A percentile compares a stretch with the other conserved stretches of the same genome.
These are phyloP conservation scores for Phytophthora pinifolia DNA, from an alignment of 352 stramenopile species.

Conservation along the genomic window DNA sequence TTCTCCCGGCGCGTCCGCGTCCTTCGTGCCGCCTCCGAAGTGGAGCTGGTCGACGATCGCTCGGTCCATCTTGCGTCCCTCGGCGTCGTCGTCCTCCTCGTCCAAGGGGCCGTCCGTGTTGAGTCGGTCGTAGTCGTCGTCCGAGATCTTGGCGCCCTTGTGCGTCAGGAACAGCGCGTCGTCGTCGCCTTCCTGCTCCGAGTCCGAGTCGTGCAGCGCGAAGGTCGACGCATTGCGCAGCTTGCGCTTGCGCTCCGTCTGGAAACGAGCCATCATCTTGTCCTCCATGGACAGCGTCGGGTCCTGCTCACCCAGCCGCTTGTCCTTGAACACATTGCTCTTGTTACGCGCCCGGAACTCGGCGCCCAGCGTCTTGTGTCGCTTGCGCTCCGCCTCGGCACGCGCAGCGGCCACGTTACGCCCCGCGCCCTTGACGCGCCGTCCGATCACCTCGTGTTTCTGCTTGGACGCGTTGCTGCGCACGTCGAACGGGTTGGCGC, in stretches of 20 bases:
- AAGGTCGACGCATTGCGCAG: constrained; percentile 75
- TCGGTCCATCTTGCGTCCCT: constrained; percentile 65
- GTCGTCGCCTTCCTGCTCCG: constrained; percentile 66
- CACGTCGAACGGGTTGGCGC: constrained; percentile 90
- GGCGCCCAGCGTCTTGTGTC: constrained; percentile 81
- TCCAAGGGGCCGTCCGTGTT: constrained; percentile 52
- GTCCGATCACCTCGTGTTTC: constrained; percentile 91
- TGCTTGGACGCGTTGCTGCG: constrained; percentile 75
- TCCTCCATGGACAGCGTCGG: constrained; percentile 88
- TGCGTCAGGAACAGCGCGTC: constrained; percentile 75
- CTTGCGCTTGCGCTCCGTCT: constrained; percentile 87
- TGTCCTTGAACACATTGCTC: constrained; percentile 89
- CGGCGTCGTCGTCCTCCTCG: constrained; percentile 77
- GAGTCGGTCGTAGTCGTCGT: constrained; percentile 75
- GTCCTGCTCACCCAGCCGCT: constrained; percentile 83
- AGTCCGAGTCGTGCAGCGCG: constrained; percentile 77
- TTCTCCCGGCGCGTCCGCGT: constrained; percentile 17
- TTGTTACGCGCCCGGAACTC: constrained; percentile 87
- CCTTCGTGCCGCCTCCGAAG: constrained; percentile 66
- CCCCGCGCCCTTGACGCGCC: constrained; percentile 85
- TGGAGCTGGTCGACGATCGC: constrained; percentile 87
- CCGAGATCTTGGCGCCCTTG: constrained; percentile 61
- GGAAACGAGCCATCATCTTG: constrained; percentile 92
- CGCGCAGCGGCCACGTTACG: constrained; percentile 88
- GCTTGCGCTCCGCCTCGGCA: constrained; percentile 79